These are phyloP conservation scores for Graphilbum ipis-grandicollis DNA, from an alignment of 2,329 filamentous ascomycete genomes.

Conservation along the genomic window DNA sequence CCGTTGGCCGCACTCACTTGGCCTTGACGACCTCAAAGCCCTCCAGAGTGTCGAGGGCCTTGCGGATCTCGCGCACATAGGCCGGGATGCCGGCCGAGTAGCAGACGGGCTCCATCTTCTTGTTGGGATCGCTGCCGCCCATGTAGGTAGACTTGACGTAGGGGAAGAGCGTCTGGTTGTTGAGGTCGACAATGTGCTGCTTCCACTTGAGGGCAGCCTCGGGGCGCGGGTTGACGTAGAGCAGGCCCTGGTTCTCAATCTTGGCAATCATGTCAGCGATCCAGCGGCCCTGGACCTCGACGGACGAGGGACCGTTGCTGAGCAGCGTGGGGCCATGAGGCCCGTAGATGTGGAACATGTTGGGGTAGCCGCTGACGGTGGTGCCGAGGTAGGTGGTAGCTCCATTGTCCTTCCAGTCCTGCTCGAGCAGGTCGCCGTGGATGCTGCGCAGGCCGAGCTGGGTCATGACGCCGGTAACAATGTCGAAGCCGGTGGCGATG, in stretches of 20 bases:
- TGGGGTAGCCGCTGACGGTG: conserved; percentile 26
- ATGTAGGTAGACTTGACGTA: conserved; percentile 34
- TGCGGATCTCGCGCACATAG: conserved; percentile 17
- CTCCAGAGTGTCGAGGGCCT: conserved; percentile 17
- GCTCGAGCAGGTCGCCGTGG: conserved; percentile 17
- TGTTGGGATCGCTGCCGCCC: conserved; percentile 36
- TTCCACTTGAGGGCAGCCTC: conserved; percentile 32
- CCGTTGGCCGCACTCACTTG: no score
- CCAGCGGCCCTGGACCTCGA: conserved; percentile 40
- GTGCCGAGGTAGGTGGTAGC: conserved; percentile 27
- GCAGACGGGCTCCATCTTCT: conserved; percentile 31
- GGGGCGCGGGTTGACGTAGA: conserved; percentile 29
- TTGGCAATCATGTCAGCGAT: conserved; percentile 31
- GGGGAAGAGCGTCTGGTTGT: conserved; percentile 28
- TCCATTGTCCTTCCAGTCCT: conserved; percentile 22
- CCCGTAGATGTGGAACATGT: conserved; percentile 37
- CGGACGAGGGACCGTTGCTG: conserved; percentile 34
- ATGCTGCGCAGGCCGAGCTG: conserved; percentile 26
- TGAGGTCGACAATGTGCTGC: conserved; percentile 26
- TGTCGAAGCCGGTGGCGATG: no score
- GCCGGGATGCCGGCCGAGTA: conserved; percentile 23
- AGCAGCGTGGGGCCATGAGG: conserved; percentile 38
- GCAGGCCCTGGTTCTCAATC: conserved; percentile 26
- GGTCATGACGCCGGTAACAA: conserved; percentile 20
- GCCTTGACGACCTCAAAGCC: conserved; percentile 14